Base-by-base conservation (phyloP, 495 filamentous ascomycete species). In the Tuber magnatum region DNA sequence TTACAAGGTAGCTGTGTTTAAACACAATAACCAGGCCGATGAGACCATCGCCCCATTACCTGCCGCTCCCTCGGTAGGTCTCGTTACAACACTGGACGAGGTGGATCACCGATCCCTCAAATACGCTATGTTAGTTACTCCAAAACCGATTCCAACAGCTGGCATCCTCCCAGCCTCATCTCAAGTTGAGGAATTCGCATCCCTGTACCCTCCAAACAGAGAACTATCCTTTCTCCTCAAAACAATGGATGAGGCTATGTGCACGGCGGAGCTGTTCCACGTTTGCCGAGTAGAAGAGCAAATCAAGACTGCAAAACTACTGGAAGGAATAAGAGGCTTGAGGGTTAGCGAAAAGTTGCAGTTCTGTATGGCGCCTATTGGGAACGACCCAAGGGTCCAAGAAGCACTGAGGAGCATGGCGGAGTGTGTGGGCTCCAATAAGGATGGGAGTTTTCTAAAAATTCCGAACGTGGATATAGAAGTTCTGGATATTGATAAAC, bases 81-180 rank as follows among this genome's bases (percentile, higher is more conserved):
- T 87, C n/a, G 93, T 97, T 28, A 97, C 95, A 9, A 90, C 91
- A 3, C 84, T 98, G 20, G 91, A 94, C 76, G 80, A 87, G 12
- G 84, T 87, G 28, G 94, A 98, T 82, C 88, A 93, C 46, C 83
- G 82, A 0, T 82, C 86, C 71, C 87, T 99, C 46, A 81, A 83
- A 56, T 76, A 86, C 42, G 89, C 91, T 24, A 90, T 98, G 87
- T 48, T 80, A 9, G 77, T 81, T 2, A 88, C 92, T 28, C 86
- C 90, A 12, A 86, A 88, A 22, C 91, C 92, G 7, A 85, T 99
- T 42, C 84, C 79, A 68, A 88, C 90, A 12, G 95, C 94, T 3
- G 94, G 93, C 6, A 84, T 97, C 68, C 84, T 90, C 46, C 93
- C 95, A 5, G 90, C 91, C 0, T 82, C 87, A 3, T 69, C 81